Conservation (phyloP, 495 filamentous ascomycete species). For the Monascus purpureus region DNA sequence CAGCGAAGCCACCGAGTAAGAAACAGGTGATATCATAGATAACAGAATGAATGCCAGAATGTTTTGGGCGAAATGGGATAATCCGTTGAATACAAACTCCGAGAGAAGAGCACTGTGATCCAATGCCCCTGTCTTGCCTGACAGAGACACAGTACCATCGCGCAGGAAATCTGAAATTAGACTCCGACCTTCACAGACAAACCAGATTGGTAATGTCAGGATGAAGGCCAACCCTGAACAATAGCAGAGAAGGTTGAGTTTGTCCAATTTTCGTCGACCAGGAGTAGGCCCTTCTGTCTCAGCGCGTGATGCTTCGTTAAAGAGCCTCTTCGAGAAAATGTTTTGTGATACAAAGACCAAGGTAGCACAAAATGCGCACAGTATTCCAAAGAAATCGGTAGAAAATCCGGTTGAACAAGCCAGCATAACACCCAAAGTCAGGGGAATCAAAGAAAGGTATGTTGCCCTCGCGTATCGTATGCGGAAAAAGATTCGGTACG, state of each 20-base stretch:
- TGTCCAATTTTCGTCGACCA: conserved; percentile 69
- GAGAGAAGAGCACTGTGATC: conserved; percentile 65
- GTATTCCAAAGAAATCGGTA: conserved; percentile 75
- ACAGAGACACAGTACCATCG: conserved; percentile 54
- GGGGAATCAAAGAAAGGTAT: conserved; percentile 82
- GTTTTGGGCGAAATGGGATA: conserved; percentile 93
- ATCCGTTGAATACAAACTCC: conserved; percentile 93
- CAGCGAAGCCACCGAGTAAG: conserved; percentile 87
- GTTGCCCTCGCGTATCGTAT: conserved; percentile 80
- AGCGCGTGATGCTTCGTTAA: conserved; percentile 78
- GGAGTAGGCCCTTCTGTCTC: conserved; percentile 51
- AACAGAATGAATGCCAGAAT: conserved; percentile 87
- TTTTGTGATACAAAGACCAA: conserved; percentile 97
- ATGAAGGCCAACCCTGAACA: conserved; percentile 85
- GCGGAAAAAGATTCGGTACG: conserved; percentile 77
- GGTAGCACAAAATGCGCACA: conserved; percentile 74
- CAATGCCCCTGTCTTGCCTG: conserved; percentile 47
- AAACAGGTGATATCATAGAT: conserved; percentile 85
- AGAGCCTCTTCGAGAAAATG: conserved; percentile 97
- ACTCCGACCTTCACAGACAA: conserved; percentile 72
- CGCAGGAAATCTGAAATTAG: conserved; percentile 37
- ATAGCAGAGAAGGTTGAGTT: conserved; percentile 93
- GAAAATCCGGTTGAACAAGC: conserved; percentile 83
- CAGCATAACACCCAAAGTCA: conserved; percentile 87
- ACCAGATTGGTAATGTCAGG: conserved; percentile 85